Evolutionary conservation across 805 yeast genomes (phyloP).

Genomic region (Kazachstania taianensis): DNA sequence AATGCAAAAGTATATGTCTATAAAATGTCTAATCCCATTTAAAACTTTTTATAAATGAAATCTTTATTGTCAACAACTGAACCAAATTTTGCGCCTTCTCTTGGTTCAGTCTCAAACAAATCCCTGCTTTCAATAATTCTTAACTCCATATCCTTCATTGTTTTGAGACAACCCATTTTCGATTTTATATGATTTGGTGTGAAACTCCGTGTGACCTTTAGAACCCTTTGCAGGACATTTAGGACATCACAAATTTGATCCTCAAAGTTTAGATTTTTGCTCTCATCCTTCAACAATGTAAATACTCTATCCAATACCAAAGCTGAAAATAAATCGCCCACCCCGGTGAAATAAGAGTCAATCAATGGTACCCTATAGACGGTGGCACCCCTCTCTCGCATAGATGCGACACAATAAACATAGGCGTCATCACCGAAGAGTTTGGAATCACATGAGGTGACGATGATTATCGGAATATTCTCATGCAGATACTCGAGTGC

Average conservation of each 20-base stretch:
- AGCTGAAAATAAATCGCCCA: constrained; percentile 86
- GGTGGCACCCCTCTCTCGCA: constrained; percentile 18
- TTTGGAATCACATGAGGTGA: constrained; percentile 19
- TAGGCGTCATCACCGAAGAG: constrained; percentile 20
- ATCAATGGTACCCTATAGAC: constrained; percentile 44
- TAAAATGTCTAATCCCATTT: too few species aligned
- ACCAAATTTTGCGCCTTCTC: not conserved
- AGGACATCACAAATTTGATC: constrained; percentile 25
- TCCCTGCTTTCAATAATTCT: constrained; percentile 53
- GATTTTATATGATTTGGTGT: constrained; percentile 28
- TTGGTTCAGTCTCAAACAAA: constrained; percentile 11
- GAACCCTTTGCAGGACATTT: constrained; percentile 25
- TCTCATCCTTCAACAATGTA: constrained; percentile 13
- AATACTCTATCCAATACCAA: constrained; percentile 55
- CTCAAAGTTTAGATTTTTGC: constrained; percentile 7
- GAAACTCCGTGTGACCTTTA: constrained; percentile 16
- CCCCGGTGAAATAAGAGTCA: constrained; percentile 85
- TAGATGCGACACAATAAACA: constrained; percentile 39
- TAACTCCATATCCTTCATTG: constrained; percentile 65
- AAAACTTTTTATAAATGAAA: constrained; percentile 4
- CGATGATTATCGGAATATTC: constrained; percentile 17
- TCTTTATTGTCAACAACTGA: constrained; percentile 2
- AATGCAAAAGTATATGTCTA: too few species aligned
- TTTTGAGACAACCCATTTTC: constrained; percentile 41
- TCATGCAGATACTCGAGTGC: constrained; percentile 44